Evolutionary conservation across 768 basidiomycete genomes (phyloP), one percentile per base, ranked within the genome.

Genomic region (Sporobolomyces roseus): DNA sequence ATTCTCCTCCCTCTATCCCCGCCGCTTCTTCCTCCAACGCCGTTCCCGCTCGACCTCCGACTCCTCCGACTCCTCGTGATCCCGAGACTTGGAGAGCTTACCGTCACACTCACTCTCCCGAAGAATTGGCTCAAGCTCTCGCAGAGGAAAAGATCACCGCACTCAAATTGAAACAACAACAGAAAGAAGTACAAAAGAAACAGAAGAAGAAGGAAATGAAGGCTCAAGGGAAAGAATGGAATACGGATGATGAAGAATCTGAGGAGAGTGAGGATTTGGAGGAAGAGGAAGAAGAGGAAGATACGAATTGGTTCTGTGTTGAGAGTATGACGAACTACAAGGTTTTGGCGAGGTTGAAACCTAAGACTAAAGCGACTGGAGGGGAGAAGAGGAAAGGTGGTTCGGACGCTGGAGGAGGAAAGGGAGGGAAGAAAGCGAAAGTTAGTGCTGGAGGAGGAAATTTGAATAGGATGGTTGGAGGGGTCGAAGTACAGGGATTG

Each of bases 341-440:
- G n/a, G 5, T 65, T 12, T 32, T 65, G 2, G 16, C 14, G 36
- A 36, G 64, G 49, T 32, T 65, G 30, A 65, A 45, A 36, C 21
- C n/a, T n/a, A n/a, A n/a, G n/a, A n/a, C n/a, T n/a, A n/a, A n/a
- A n/a, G n/a, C 46, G 17, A 35, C 10, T 17, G 54, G 35, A n/a
- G 10, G 13, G 35, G 13, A 41, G n/a, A 7, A 35, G 9, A 41
- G 38, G 38, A 17, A 9, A 41, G 38, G 9, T 41, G 17, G 38
- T 41, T 9, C 38, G 9, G 38, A 9, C 12, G 36, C 36, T 41
- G 38, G 35, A 56, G 25, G 54, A 56, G 30, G 54, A 56, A 56
- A 25, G n/a, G 38, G 16, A 13, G 23, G 45, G 45, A 41, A 46
- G 45, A 46, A 7, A 23, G 23, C 45, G 45, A 46, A 21, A 53